Conservation (phyloP, 345 rosid species). For the Mangifera indica region DNA sequence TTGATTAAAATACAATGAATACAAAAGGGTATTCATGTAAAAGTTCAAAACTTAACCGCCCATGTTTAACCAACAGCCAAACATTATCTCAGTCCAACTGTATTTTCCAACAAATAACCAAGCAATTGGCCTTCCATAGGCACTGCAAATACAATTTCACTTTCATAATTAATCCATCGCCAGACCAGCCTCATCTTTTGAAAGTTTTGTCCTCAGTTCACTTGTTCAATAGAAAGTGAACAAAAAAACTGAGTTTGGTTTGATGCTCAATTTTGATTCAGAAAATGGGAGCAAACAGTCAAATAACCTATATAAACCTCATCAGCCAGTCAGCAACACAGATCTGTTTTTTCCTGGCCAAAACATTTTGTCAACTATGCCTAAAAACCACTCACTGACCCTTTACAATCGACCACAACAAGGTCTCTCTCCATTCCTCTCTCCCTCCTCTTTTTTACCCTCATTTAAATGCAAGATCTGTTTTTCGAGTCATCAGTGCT, state of each 20-base stretch:
- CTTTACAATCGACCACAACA: neutral
- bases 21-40: neutral
- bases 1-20: neutral
- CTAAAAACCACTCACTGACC: neutral
- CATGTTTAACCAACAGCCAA: neutral
- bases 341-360: neutral
- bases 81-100: neutral
- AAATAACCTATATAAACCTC: neutral
- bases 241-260: neutral
- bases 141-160: neutral
- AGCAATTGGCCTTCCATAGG: neutral
- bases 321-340: neutral
- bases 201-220: neutral
- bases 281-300: neutral
- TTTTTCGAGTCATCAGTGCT: neutral
- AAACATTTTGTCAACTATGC: neutral
- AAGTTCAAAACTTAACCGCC: neutral
- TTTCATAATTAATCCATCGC: neutral
- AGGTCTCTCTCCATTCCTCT: neutral
- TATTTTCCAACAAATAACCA: neutral
- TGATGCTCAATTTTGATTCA: too few relatives aligned
- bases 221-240: neutral
- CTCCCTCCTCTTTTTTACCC: neutral
- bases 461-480: neutral
- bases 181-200: neutral